Evolutionary conservation across 768 basidiomycete species (phyloP), one percentile per base, ranked within the genome.

Genomic region (Nidularia pulvinata): DNA sequence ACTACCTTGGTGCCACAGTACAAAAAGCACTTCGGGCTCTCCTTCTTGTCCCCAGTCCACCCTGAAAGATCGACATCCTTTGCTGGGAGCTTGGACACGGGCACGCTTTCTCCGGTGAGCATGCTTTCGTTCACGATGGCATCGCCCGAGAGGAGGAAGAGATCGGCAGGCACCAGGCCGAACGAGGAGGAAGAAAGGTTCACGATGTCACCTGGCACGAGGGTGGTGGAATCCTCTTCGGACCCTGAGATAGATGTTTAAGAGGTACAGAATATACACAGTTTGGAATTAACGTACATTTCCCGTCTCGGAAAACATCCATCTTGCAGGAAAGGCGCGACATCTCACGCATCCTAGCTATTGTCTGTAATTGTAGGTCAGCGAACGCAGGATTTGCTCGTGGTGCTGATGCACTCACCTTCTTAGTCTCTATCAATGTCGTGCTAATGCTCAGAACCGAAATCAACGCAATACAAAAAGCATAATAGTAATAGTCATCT

Each of bases 41-140:
- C 91, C 54, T 88, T 81, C 60, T 85, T 84, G 55, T 77, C 75
- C 37, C 86, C 83, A 59, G 70, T 81, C 92, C 91, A 95, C 57
- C 73, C 79, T 43, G 70, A 66, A 42, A 98, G 77, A 50, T 87
- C 88, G 30, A 87, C 87, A 59, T 93, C 89, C 63, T 87, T 93
- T 54, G 88, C 81, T 0, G 95, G 89, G 16, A 82, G 70, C 67
- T 99, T 99, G 66, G 91, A 91, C 49, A 99, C 93, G 2, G 97
- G 97, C 0, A 99, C 93, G 58, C 95, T 97, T 71, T 99, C 97
- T 10, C 97, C 97, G 0, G 97, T 98, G 22, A 99, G 83, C 97
- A 99, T 98, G 57, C 94, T 96, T 72, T 99, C 97, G 67, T 98
- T 98, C 49, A 98, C 89, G 54, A 99, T 96, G 1, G 95, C 94